Evolutionary conservation across 78 protist species (phyloP).

Genomic region (Salpingoeca rosetta): DNA sequence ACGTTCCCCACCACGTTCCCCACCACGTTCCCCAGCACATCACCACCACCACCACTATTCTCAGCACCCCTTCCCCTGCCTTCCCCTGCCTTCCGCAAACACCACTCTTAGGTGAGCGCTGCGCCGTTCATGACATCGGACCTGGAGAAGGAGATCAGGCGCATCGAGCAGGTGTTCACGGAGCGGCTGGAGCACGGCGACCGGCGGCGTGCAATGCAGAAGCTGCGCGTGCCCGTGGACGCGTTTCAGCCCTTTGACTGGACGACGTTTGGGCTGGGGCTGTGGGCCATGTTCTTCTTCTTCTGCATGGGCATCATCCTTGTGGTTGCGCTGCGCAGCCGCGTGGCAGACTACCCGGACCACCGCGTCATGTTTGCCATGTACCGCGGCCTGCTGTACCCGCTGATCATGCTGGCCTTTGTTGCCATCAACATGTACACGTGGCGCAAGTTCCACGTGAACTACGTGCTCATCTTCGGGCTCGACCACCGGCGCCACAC

Average conservation of each 20-base stretch:
- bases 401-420: background rate
- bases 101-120: background rate
- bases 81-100: background rate
- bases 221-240: background rate
- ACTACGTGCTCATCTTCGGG: slow-evolving; percentile 18
- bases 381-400: background rate
- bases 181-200: background rate
- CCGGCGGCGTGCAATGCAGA: background rate
- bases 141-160: background rate
- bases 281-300: background rate
- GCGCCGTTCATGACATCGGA: background rate
- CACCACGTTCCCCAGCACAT: background rate
- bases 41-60: no score
- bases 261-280: background rate
- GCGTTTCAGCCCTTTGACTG: background rate
- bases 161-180: background rate
- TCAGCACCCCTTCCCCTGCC: no score
- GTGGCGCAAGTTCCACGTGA: background rate
- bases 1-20: background rate
- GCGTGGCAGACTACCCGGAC: background rate
- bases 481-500: background rate
- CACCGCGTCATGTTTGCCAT: background rate
- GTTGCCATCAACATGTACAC: slow-evolving; percentile 6
- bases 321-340: background rate
- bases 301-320: background rate